Percentiles rank a stretch among this genome's conserved stretches.
These are phyloP conservation scores for Lolium perenne DNA, from an alignment of 176 grass and related monocot genomes.

Conservation along the genomic window DNA sequence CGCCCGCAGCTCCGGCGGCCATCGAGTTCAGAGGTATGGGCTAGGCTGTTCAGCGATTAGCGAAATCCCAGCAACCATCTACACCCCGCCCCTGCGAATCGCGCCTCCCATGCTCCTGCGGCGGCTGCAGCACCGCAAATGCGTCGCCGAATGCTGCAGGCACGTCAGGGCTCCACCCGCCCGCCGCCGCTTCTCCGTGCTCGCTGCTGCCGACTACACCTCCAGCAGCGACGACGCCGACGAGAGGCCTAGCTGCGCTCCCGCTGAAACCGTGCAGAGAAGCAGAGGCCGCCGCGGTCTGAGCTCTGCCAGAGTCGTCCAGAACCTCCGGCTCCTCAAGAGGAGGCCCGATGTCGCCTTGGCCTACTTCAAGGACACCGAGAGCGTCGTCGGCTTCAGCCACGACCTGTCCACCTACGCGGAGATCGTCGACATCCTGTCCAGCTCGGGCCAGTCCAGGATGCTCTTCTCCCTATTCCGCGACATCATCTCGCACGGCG, in stretches of 20 bases:
- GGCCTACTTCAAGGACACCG: constrained; percentile 65
- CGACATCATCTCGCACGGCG: constrained; percentile 41
- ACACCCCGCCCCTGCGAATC: not conserved
- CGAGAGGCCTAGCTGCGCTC: constrained; percentile 36
- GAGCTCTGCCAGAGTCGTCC: constrained; percentile 46
- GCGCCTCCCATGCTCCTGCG: constrained; percentile 37
- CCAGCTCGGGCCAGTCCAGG: constrained; percentile 37
- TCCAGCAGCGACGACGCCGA: constrained; percentile 49
- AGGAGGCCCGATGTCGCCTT: constrained; percentile 51
- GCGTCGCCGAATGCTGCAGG: constrained; percentile 40
- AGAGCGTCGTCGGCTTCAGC: constrained; percentile 57
- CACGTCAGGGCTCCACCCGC: constrained; percentile 18
- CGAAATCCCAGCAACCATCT: no score
- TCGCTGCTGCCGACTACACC: constrained; percentile 46
- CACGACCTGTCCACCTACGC: constrained; percentile 64
- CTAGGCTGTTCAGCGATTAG: no score
- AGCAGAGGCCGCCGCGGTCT: not conserved
- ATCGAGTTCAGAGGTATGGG: no score
- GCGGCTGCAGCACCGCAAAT: constrained; percentile 39
- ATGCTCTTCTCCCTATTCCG: constrained; percentile 60
- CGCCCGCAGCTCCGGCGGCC: no score
- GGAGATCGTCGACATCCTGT: constrained; percentile 56
- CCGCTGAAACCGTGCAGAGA: not conserved
- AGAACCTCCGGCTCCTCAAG: constrained; percentile 48
- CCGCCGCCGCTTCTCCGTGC: constrained; percentile 32